Evolutionary conservation across 331 rosid genomes (phyloP).

Genomic region (Dryas integrifolia): DNA sequence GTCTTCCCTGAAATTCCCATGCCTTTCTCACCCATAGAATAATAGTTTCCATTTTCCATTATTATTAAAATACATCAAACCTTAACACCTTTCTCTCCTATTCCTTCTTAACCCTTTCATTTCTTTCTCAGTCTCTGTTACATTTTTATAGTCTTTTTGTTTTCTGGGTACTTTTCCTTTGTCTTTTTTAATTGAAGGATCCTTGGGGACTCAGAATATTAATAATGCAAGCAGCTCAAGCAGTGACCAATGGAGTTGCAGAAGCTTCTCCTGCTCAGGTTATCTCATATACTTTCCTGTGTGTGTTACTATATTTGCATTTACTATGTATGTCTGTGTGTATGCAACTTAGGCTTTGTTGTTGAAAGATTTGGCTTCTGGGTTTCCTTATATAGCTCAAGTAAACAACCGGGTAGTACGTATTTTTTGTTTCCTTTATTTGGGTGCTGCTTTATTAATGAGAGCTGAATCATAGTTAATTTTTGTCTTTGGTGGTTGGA

Average conservation of each 20-base stretch:
- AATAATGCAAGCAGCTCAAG: constrained; percentile 58
- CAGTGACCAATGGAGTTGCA: constrained; percentile 41
- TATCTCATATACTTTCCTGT: constrained; percentile 3
- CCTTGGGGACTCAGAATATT: constrained; percentile 24
- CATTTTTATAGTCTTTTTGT: neutral
- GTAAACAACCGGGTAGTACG: neutral
- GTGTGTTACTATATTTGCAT: neutral
- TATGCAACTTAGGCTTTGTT: neutral
- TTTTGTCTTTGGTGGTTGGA: constrained; percentile 5
- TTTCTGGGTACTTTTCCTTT: neutral
- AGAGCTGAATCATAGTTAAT: neutral
- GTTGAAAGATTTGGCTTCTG: neutral
- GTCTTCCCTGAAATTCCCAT: neutral
- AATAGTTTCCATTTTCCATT: neutral
- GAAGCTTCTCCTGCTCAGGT: constrained; percentile 60
- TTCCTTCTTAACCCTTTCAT: neutral
- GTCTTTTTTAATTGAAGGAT: neutral
- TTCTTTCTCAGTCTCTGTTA: neutral
- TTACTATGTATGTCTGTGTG: neutral
- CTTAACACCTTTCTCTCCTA: neutral
- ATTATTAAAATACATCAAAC: neutral
- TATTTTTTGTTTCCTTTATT: neutral
- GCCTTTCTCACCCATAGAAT: neutral
- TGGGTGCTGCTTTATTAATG: neutral
- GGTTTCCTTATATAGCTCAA: neutral